Evolutionary conservation across 805 yeast species (phyloP).

Genomic region (Candida succiphila): DNA sequence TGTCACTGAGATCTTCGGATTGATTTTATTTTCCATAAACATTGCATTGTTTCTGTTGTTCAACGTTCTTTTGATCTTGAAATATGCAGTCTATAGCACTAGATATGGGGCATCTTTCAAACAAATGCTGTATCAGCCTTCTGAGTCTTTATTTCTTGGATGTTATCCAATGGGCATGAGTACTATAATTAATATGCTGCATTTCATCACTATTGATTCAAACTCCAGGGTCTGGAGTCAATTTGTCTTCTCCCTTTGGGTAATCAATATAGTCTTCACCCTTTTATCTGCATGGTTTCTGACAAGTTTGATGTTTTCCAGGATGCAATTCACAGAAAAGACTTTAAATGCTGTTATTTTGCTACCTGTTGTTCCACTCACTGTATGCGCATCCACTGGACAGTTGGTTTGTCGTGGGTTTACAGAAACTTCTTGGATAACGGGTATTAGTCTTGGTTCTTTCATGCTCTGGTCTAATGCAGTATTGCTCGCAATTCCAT

Average conservation of each 20-base stretch:
- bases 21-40: slow-evolving; percentile 54
- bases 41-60: slow-evolving; percentile 35
- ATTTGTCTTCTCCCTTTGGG: slow-evolving; percentile 59
- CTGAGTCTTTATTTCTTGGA: slow-evolving; percentile 58
- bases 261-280: slow-evolving; percentile 51
- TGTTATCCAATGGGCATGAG: slow-evolving; percentile 73
- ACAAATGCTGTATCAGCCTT: slow-evolving; percentile 27
- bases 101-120: slow-evolving; percentile 7
- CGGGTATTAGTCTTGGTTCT: slow-evolving; percentile 43
- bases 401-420: slow-evolving; percentile 31
- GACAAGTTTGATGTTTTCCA: slow-evolving; percentile 37
- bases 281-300: slow-evolving; percentile 53
- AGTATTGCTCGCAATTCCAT: slow-evolving; percentile 43
- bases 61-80: slow-evolving; percentile 28
- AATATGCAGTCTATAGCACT: slow-evolving; percentile 21
- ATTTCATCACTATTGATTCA: slow-evolving; percentile 25
- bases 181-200: slow-evolving; percentile 52
- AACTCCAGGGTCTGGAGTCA: slow-evolving; percentile 29
- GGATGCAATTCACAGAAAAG: slow-evolving; percentile 21
- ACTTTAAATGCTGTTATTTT: slow-evolving; percentile 48
- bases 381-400: slow-evolving; percentile 70
- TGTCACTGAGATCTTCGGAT: slow-evolving; percentile 31
- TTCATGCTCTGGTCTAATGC: slow-evolving; percentile 66
- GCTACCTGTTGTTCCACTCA: slow-evolving; percentile 71
- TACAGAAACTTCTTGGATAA: slow-evolving; percentile 29